Evolutionary conservation across 176 grass and related monocot genomes (phyloP).

Genomic region (Luzula sylvatica): DNA sequence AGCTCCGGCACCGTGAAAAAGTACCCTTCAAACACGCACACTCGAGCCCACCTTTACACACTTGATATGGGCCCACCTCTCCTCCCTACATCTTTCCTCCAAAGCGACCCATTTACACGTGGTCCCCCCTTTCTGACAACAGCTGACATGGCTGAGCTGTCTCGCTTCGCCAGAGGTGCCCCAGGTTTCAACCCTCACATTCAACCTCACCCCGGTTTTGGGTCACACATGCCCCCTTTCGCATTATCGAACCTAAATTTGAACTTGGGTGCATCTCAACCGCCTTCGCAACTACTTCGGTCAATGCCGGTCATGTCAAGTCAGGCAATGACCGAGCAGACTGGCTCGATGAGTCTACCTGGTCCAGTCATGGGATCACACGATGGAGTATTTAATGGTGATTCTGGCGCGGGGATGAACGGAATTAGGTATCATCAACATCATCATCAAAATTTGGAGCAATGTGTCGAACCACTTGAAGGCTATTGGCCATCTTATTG

Average conservation of each 20-base stretch:
- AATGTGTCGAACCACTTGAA: conserved; percentile 38
- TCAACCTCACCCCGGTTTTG: conserved; percentile 47
- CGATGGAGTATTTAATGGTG: conserved; percentile 17
- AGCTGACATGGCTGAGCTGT: conserved; percentile 43
- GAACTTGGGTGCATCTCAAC: conserved; percentile 31
- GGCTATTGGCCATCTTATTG: conserved; percentile 58
- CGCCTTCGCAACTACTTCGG: not conserved
- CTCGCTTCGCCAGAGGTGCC: conserved; percentile 41
- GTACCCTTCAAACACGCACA: conserved; percentile 46
- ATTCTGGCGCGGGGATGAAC: not conserved
- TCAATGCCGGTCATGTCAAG: conserved; percentile 22
- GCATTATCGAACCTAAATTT: conserved; percentile 45
- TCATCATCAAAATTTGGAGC: conserved; percentile 37
- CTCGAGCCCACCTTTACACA: conserved; percentile 43
- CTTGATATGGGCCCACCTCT: conserved; percentile 37
- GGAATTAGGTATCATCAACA: conserved; percentile 35
- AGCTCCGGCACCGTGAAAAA: conserved; percentile 36
- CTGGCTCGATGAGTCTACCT: not conserved
- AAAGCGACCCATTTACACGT: conserved; percentile 32
- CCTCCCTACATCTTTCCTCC: conserved; percentile 25
- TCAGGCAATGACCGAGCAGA: conserved; percentile 16
- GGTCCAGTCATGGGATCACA: conserved; percentile 15
- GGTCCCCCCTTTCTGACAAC: conserved; percentile 29
- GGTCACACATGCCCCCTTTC: conserved; percentile 26
- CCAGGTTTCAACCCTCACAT: conserved; percentile 49